These are phyloP conservation scores for Saksenaea oblongispora DNA, from an alignment of 371 early-diverging fungal species.

Conservation along the genomic window DNA sequence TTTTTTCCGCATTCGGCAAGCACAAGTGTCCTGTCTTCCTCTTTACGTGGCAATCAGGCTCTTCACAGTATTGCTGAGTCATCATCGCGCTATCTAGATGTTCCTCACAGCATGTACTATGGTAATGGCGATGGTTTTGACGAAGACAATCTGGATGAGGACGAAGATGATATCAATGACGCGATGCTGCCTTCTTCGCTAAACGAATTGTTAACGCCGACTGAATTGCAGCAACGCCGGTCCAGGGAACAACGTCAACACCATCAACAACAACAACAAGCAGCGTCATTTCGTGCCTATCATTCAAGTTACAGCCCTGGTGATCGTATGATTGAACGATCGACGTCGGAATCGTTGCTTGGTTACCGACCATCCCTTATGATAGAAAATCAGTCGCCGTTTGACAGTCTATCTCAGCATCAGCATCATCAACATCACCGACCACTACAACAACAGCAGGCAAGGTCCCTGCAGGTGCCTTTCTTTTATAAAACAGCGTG, in stretches of 20 bases:
- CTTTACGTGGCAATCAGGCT: constrained; percentile 9
- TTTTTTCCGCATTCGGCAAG: constrained; percentile 7
- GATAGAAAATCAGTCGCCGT: constrained; percentile 13
- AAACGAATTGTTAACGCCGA: constrained; percentile 54
- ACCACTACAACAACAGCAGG: constrained; percentile 9
- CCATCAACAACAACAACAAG: constrained; percentile 13
- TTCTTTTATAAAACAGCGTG: background rate
- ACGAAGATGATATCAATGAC: constrained; percentile 36
- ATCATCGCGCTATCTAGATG: constrained; percentile 13
- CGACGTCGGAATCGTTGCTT: constrained; percentile 16
- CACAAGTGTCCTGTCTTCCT: constrained; percentile 13
- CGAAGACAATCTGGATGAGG: constrained; percentile 6
- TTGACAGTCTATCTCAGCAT: constrained; percentile 8
- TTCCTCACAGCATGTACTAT: constrained; percentile 19
- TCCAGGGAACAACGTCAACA: constrained; percentile 29
- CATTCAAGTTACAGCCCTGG: constrained; percentile 10
- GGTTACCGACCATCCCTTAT: constrained; percentile 2
- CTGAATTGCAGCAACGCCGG: constrained; percentile 42
- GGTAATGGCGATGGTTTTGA: constrained; percentile 15
- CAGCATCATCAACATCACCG: background rate
- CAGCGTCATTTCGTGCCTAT: background rate
- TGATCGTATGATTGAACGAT: constrained; percentile 14
- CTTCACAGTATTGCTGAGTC: constrained; percentile 23
- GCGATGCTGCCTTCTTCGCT: constrained; percentile 55
- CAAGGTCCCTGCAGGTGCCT: background rate